Conservation (phyloP, 805 yeast genomes). For the Metschnikowia bowlesiae region DNA sequence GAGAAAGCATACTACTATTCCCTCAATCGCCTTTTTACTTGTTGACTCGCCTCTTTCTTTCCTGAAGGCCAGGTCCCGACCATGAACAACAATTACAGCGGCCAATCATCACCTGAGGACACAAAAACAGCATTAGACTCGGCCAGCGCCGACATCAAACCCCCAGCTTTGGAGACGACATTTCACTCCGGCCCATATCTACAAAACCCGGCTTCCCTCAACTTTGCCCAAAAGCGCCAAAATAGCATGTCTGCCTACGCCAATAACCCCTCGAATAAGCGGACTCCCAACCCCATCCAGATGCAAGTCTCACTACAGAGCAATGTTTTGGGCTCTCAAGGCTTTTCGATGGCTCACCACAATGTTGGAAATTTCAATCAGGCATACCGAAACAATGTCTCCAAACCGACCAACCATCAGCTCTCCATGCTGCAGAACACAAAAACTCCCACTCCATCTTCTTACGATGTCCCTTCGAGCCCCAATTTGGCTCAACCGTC, state of each 20-base stretch:
- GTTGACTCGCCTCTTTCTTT: conserved; percentile 5
- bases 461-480: conserved; percentile 39
- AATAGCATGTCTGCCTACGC: conserved; percentile 34
- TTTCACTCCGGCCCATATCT: conserved; percentile 5
- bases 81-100: conserved; percentile 13
- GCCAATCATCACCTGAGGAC: conserved; percentile 6
- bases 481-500: conserved; percentile 31
- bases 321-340: conserved; percentile 13
- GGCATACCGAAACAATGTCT: conserved; percentile 13
- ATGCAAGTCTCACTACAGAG: conserved; percentile 15
- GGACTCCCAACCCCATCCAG: conserved; percentile 24
- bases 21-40: background rate
- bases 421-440: conserved; percentile 10
- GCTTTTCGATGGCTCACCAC: conserved; percentile 5
- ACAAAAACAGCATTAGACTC: conserved; percentile 5
- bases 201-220: conserved; percentile 4
- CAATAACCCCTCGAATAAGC: conserved; percentile 30
- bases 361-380: conserved; percentile 4
- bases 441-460: conserved; percentile 40
- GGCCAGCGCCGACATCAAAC: background rate
- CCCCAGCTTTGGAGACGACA: background rate
- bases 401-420: conserved; percentile 14
- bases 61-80: conserved; percentile 1
- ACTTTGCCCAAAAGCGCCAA: conserved; percentile 36
- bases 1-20: background rate